These are phyloP conservation scores for Candida argentea DNA, from an alignment of 805 yeast species.

Conservation along the genomic window DNA sequence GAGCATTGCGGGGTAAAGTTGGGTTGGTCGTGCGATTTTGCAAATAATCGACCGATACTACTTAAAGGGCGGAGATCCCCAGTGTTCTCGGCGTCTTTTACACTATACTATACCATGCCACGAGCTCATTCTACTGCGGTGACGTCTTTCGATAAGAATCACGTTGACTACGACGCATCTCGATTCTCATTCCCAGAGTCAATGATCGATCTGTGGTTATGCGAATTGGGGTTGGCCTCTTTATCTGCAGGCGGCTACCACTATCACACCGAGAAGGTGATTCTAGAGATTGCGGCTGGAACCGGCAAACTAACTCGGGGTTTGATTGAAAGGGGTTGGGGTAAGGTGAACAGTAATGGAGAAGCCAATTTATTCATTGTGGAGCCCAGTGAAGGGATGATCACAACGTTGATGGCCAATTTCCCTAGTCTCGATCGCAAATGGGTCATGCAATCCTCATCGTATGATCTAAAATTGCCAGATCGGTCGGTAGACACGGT, in stretches of 20 bases:
- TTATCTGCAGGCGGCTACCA: slow-evolving; percentile 3
- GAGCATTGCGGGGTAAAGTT: no score
- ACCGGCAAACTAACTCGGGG: slow-evolving; percentile 53
- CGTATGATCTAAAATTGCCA: slow-evolving; percentile 36
- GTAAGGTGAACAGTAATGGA: no score
- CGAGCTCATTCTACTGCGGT: slow-evolving; percentile 31
- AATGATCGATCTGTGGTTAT: slow-evolving; percentile 35
- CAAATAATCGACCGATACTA: no score
- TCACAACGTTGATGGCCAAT: slow-evolving; percentile 32
- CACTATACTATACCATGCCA: no score
- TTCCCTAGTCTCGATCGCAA: slow-evolving; percentile 33
- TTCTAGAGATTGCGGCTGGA: slow-evolving; percentile 50
- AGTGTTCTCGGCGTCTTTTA: no score
- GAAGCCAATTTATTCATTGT: slow-evolving; percentile 29
- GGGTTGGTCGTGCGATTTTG: no score
- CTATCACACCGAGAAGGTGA: slow-evolving; percentile 12
- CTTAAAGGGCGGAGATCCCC: no score
- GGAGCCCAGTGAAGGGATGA: slow-evolving; percentile 54
- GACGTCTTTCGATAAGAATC: slow-evolving; percentile 42
- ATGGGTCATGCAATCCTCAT: slow-evolving; percentile 29
- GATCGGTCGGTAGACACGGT: slow-evolving; percentile 39
- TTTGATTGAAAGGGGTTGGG: slow-evolving; percentile 31
- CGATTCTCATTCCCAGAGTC: slow-evolving; percentile 39
- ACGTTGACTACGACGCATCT: slow-evolving; percentile 38
- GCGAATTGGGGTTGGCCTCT: slow-evolving; percentile 20